A percentile compares a stretch with the other conserved stretches of the same genome.
Evolutionary conservation across 371 early-diverging fungal genomes (phyloP).

Genomic region (Choanephora cucurbitarum): DNA sequence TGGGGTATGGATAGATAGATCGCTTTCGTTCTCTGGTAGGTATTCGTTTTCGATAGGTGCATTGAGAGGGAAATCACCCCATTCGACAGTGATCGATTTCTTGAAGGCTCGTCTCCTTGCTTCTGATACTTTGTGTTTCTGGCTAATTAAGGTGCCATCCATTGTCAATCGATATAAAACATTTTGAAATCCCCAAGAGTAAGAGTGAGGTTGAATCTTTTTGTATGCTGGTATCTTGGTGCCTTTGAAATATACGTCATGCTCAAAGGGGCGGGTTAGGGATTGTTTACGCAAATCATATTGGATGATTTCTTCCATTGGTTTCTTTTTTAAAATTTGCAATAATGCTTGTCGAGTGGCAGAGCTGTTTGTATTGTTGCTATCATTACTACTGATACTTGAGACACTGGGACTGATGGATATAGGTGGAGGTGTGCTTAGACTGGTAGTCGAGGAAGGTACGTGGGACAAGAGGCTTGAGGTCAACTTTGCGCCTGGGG

Average conservation of each 20-base stretch:
- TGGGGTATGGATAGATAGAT: neutral
- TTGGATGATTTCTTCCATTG: constrained; percentile 26
- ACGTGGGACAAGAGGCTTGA: constrained; percentile 13
- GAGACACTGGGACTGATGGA: constrained; percentile 14
- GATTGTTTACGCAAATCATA: constrained; percentile 44
- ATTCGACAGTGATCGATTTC: constrained; percentile 45
- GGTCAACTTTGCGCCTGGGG: neutral
- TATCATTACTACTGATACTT: constrained; percentile 14
- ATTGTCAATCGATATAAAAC: constrained; percentile 26
- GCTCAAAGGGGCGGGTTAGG: constrained; percentile 35
- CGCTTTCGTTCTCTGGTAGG: constrained; percentile 11
- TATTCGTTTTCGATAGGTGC: neutral
- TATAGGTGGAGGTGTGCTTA: constrained; percentile 9
- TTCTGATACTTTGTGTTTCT: constrained; percentile 37
- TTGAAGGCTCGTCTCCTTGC: constrained; percentile 45
- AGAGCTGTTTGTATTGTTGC: constrained; percentile 13
- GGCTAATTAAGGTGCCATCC: neutral
- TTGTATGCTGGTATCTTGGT: constrained; percentile 39
- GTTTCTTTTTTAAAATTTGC: constrained; percentile 25
- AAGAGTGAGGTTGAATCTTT: constrained; percentile 50
- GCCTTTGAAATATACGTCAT: constrained; percentile 35
- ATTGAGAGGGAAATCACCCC: constrained; percentile 29
- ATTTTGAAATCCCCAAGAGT: constrained; percentile 58
- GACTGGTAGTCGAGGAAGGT: constrained; percentile 17
- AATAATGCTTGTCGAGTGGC: constrained; percentile 14